Base-by-base conservation (phyloP, 2,329 filamentous ascomycete genomes). In the Blastomyces silverae region DNA sequence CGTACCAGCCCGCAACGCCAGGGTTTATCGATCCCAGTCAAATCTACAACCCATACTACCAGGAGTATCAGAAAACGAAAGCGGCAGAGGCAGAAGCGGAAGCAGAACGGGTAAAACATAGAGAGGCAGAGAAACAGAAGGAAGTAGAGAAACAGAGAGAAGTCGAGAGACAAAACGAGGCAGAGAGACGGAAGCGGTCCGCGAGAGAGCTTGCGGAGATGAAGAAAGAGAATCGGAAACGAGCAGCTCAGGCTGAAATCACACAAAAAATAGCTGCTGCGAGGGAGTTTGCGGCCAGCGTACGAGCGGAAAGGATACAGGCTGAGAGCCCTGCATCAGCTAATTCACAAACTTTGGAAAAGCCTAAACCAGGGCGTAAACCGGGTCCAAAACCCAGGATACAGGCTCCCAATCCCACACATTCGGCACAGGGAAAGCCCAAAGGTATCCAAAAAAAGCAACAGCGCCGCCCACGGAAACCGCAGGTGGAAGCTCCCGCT, bases 31-130 rank as follows among this genome's bases (percentile, higher is more conserved):
- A 84, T 70, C 82, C 83, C 2, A 81, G 76, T 57, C 79, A 81
- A 58, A 80, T 84, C 2, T 84, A 84, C 66, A 81, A 84, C 65
- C 81, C 81, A 2, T 83, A 79, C 72, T 79, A 79, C 2, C 79
- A 81, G 65, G 78, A 81, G 61, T 77, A 81, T 66, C 73, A 80
- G 48, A 77, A 79, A 68, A 71, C 71, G 20, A 71, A 71, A n/a
- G 71, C 73, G 55, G 74, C 75, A 66, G 75, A 70, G 25, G 67
- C 71, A 1, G 73, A 75, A 37, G 74, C 73, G n/a, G 75, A 77
- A 64, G 72, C 74, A 17, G 59, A 61, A 15, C 37, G 37, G n/a
- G 3, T 34, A 2, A n/a, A 61, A 22, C 42, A 61, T 20, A 50
- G 39, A 22, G 59, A 61, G 13, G 28, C n/a, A n/a, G 72, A 77